Evolutionary conservation across 441 rosid genomes (phyloP), one percentile per base, ranked within the genome.

Genomic region (Isatis lusitanica): DNA sequence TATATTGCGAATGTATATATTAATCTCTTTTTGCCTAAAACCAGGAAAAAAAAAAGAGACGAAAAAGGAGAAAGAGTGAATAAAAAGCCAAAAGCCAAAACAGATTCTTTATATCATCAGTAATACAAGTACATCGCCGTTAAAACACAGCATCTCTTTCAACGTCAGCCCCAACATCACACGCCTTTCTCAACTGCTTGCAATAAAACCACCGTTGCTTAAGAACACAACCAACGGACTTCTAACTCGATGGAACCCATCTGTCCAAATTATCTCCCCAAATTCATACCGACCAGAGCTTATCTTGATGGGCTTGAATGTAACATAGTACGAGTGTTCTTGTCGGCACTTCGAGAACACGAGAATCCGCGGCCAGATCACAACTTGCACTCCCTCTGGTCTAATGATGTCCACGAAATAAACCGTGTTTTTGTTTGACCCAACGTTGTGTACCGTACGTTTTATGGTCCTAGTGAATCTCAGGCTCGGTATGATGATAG

Each of bases 371-470:
- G 97, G 93, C 91, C 94, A 89, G 4, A 91, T 66, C 26, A 33
- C 46, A 9, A 89, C 91, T 40, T 79, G 83, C 28, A 89, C 89
- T 46, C 94, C 97, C 24, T 77, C 44, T 4, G 94, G 91, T 77
- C 65, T 74, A 5, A 79, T 63, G 39, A 84, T 61, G 6, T 44
- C 73, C 8, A 66, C 75, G 62, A 73, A 85, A 63, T 84, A 91
- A 28, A 83, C 43, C 0, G 85, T 79, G 61, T 38, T 79, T 71
- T 52, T 83, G 66, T 77, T 74, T 12, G 16, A 0, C 1, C 91
- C 94, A 12, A 91, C 88, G 39, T 89, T 85, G 10, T 75, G 73
- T 9, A 83, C 87, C 0, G 81, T 89, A 52, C 94, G 81, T 71
- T 70, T 83, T 64, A 91, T 69, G 28, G 92, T 86, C 40, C 59